These are phyloP conservation scores for Trichophyton equinum DNA, from an alignment of 2,329 filamentous ascomycete genomes.

Conservation along the genomic window DNA sequence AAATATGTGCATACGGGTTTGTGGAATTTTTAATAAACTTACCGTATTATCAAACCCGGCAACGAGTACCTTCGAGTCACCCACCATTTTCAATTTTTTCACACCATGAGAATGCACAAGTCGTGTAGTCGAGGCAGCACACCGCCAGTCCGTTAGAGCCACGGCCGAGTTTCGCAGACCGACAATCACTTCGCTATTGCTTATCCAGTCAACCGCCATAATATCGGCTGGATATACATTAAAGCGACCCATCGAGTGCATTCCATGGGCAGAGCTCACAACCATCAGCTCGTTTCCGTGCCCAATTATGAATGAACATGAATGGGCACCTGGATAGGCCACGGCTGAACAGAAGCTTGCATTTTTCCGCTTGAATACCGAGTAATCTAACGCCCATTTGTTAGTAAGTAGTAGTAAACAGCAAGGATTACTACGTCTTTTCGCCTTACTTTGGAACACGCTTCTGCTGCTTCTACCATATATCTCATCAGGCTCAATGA, in stretches of 20 bases:
- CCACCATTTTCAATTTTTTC: conserved; percentile 25
- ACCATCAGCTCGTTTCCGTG: conserved; percentile 27
- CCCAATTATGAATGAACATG: conserved; percentile 27
- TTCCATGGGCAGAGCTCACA: conserved; percentile 20
- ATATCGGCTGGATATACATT: conserved; percentile 13
- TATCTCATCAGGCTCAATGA: neutral
- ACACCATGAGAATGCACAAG: conserved; percentile 26
- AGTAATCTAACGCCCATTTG: neutral
- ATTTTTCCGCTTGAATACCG: conserved; percentile 16
- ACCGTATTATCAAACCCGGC: conserved; percentile 11
- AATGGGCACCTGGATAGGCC: conserved; percentile 20
- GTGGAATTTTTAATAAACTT: neutral
- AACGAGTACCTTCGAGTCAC: conserved; percentile 26
- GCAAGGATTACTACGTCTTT: neutral
- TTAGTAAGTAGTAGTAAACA: neutral
- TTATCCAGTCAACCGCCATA: conserved; percentile 29
- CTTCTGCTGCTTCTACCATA: neutral
- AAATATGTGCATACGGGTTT: neutral
- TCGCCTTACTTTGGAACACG: conserved; percentile 3
- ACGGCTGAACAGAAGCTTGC: conserved; percentile 28
- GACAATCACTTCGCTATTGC: conserved; percentile 24
- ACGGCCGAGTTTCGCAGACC: conserved; percentile 26
- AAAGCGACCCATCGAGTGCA: conserved; percentile 19
- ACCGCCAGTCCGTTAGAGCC: conserved; percentile 27
- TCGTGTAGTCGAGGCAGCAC: conserved; percentile 18